Conservation (phyloP, 345 rosid genomes). For the Hibiscus trionum region DNA sequence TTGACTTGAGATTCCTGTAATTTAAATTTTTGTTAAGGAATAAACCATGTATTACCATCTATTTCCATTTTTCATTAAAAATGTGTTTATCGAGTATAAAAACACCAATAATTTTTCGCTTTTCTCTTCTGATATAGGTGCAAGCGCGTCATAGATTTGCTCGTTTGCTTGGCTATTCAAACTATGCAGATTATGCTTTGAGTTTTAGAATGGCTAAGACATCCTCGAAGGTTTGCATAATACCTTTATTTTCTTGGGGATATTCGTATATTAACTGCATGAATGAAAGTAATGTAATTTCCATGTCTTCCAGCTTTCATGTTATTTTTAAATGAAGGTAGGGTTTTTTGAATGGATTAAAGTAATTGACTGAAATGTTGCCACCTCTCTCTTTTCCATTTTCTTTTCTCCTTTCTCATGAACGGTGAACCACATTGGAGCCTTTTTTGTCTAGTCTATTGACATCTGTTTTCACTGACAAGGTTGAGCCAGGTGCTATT, state of each 20-base stretch:
- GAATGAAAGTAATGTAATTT: not conserved
- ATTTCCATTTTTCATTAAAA: not conserved
- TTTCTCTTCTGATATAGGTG: constrained; percentile 38
- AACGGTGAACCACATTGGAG: not conserved
- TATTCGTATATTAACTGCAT: not conserved
- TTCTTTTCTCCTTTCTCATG: not conserved
- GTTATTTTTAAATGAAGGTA: not conserved
- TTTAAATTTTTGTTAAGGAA: not conserved
- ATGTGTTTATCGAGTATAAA: not conserved
- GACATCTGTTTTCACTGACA: too few species aligned
- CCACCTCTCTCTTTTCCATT: not conserved
- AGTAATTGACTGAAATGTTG: not conserved
- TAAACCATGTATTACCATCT: not conserved
- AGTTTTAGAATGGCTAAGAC: constrained; percentile 77
- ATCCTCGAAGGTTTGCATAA: constrained; percentile 60
- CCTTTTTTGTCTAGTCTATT: not conserved
- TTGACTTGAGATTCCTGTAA: not conserved
- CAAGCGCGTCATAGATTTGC: constrained; percentile 80
- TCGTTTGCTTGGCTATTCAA: constrained; percentile 74
- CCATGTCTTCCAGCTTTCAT: not conserved
- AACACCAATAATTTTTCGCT: not conserved
- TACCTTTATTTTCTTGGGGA: constrained; percentile 6
- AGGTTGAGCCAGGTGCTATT: not conserved
- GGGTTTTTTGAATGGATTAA: not conserved
- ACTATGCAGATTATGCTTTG: constrained; percentile 80